These are phyloP conservation scores for Galerina sulciceps DNA, from an alignment of 768 basidiomycete genomes.

Conservation along the genomic window DNA sequence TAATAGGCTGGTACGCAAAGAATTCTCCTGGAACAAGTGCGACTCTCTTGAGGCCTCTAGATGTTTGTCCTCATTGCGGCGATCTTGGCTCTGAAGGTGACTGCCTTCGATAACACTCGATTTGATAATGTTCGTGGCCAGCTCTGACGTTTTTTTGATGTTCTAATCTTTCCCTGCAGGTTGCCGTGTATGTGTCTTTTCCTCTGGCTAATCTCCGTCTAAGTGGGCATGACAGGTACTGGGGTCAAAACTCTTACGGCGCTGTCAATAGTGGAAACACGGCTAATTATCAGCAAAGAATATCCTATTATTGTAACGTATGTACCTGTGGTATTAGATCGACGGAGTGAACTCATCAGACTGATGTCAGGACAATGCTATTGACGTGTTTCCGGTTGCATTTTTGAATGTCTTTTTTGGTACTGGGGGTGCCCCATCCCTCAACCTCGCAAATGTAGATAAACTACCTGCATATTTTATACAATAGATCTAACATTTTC, in stretches of 20 bases:
- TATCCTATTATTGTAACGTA: conserved; percentile 70
- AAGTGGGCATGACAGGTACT: conserved; percentile 48
- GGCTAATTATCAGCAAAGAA: conserved; percentile 61
- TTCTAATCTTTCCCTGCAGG: neutral
- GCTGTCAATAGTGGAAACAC: conserved; percentile 50
- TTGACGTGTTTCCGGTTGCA: conserved; percentile 73
- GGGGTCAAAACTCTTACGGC: conserved; percentile 80
- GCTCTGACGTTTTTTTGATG: neutral
- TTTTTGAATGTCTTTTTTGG: conserved; percentile 72
- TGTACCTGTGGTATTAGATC: conserved; percentile 10
- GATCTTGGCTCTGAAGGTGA: conserved; percentile 12
- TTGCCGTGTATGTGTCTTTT: conserved; percentile 1
- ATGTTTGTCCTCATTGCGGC: conserved; percentile 13
- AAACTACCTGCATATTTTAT: neutral
- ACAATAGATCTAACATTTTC: neutral
- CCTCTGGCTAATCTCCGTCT: conserved; percentile 29
- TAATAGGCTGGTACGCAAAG: conserved; percentile 6
- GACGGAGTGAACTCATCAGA: neutral
- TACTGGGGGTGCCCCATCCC: conserved; percentile 60
- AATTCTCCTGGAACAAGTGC: neutral
- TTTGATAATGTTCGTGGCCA: conserved; percentile 60
- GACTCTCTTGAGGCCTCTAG: conserved; percentile 4
- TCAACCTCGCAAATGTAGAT: conserved; percentile 72
- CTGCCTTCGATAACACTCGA: conserved; percentile 58
- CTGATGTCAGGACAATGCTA: conserved; percentile 56